phyloP scores from a whole-genome alignment of 225 moss, liverwort and hornwort genomes.

The Polytrichum commune region DNA sequence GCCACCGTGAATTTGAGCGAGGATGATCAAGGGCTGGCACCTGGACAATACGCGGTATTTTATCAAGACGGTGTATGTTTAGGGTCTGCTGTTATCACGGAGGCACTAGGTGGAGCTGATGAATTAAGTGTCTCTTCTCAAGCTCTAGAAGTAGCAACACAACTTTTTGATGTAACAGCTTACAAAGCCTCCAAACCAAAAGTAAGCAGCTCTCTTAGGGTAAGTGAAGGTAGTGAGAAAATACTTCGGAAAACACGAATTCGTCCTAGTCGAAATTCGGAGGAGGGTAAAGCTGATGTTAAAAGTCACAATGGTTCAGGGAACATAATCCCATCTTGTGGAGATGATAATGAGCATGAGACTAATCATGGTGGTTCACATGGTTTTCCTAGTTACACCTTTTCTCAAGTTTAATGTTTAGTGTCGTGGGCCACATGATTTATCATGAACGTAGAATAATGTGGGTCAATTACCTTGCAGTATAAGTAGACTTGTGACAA shows the following conservation, averaged over 20 bases:
- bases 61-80: slow-evolving; percentile 67
- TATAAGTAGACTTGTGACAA: no score
- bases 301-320: no score
- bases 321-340: no score
- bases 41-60: slow-evolving; percentile 88
- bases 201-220: slow-evolving; percentile 40
- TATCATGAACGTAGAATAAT: no score
- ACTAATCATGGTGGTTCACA: no score
- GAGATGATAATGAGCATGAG: no score
- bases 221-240: neutral
- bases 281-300: no score
- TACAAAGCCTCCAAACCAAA: slow-evolving; percentile 41
- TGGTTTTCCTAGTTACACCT: no score
- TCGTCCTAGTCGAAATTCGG: no score
- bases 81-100: slow-evolving; percentile 78
- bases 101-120: slow-evolving; percentile 53
- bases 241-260: neutral
- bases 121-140: slow-evolving; percentile 44
- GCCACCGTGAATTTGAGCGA: slow-evolving; percentile 56
- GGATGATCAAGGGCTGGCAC: slow-evolving; percentile 93
- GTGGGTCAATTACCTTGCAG: no score
- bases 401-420: no score
- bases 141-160: slow-evolving; percentile 57
- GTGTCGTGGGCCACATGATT: no score
- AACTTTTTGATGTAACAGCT: slow-evolving; percentile 35